Percentiles rank a stretch among this genome's conserved stretches.
Evolutionary conservation across 164 flowering plant genomes (phyloP).

Genomic region (Umbellularia californica): DNA sequence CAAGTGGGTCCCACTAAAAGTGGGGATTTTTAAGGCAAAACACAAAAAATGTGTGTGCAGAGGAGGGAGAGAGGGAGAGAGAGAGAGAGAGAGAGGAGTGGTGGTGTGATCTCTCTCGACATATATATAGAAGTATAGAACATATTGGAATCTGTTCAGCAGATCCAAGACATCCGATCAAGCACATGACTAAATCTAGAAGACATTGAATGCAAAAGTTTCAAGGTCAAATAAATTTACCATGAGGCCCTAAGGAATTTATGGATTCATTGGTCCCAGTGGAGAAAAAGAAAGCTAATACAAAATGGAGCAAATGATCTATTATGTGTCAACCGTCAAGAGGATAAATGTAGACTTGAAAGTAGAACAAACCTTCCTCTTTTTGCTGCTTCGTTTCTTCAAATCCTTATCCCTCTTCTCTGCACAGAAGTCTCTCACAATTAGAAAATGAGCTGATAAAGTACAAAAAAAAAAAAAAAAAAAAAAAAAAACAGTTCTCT

Average conservation of each 20-base stretch:
- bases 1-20: no score
- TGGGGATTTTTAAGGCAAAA: no score
- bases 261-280: no score
- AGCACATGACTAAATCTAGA: not conserved
- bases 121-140: no score
- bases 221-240: not conserved
- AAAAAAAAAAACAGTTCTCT: not conserved
- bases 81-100: no score
- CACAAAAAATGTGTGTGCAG: no score
- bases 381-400: constrained; percentile 73
- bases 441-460: constrained; percentile 10
- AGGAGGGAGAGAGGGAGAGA: no score
- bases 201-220: not conserved
- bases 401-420: constrained; percentile 70
- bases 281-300: not conserved
- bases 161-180: no score
- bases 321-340: not conserved
- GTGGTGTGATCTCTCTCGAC: no score
- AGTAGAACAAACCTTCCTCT: constrained; percentile 64
- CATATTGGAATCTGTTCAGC: no score
- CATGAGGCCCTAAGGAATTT: no score
- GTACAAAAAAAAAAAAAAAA: not conserved
- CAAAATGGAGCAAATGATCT: not conserved
- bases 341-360: no score
- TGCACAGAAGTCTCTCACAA: constrained; percentile 29